These are phyloP conservation scores for Diospyros kaki DNA, from an alignment of 148 eudicot genomes.

Conservation along the genomic window DNA sequence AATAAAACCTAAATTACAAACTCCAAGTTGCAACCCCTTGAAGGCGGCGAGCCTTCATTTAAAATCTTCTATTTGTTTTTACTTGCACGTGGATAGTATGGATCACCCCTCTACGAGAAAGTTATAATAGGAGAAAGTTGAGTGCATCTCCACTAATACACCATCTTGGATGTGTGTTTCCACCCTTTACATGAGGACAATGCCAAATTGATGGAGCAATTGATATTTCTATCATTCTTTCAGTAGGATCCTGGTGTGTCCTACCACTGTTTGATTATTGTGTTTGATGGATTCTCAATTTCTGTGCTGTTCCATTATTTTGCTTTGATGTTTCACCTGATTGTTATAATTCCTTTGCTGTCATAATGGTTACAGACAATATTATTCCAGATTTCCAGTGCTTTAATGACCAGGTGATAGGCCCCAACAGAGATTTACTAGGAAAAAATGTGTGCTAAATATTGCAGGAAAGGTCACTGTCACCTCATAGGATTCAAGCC, in stretches of 20 bases:
- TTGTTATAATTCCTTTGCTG: neutral
- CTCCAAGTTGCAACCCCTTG: no score
- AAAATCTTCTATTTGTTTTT: no score
- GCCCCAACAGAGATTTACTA: constrained; percentile 2
- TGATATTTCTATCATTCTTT: neutral
- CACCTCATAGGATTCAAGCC: constrained; percentile 64
- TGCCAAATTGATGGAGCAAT: neutral
- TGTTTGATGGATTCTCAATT: neutral
- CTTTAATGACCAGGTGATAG: neutral
- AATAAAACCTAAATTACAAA: no score
- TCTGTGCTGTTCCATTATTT: neutral
- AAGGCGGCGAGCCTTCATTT: no score
- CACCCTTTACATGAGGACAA: neutral
- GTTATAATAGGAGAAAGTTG: neutral
- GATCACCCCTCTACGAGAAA: neutral
- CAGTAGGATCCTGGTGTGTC: neutral
- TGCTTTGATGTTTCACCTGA: neutral
- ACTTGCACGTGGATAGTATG: no score
- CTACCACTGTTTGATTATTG: neutral
- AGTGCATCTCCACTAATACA: neutral
- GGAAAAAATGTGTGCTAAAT: neutral
- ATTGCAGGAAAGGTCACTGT: constrained; percentile 67
- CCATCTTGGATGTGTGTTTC: neutral
- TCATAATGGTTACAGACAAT: neutral
- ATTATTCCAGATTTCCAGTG: neutral